These are phyloP conservation scores for Hypoxylon fuscum DNA, from an alignment of 495 filamentous ascomycete species.

Conservation along the genomic window DNA sequence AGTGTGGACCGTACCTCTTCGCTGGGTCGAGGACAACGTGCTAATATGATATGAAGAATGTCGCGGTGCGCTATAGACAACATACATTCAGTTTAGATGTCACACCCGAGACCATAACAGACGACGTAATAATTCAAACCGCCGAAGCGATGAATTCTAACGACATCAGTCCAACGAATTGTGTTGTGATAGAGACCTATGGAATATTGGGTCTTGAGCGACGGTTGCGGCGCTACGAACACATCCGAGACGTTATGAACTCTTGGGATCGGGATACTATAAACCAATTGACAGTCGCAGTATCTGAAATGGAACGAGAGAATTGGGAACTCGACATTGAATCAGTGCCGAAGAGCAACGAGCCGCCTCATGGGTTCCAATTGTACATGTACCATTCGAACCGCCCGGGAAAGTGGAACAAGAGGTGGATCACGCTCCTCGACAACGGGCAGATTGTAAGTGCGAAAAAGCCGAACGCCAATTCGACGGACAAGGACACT, in stretches of 20 bases:
- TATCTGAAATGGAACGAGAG: constrained; percentile 46
- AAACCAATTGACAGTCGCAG: constrained; percentile 69
- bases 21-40: constrained; percentile 3
- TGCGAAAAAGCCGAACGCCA: constrained; percentile 70
- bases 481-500: constrained; percentile 66
- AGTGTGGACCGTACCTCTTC: constrained; percentile 41
- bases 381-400: constrained; percentile 83
- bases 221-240: constrained; percentile 85
- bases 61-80: constrained; percentile 73
- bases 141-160: constrained; percentile 61
- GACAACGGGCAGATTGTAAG: constrained; percentile 78
- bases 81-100: constrained; percentile 70
- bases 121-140: constrained; percentile 73
- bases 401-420: constrained; percentile 83
- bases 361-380: constrained; percentile 63
- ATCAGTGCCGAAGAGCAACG: constrained; percentile 65
- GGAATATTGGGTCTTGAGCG: constrained; percentile 80
- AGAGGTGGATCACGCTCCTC: constrained; percentile 78
- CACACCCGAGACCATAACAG: constrained; percentile 74
- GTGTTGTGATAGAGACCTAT: constrained; percentile 80
- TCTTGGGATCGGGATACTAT: constrained; percentile 85
- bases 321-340: constrained; percentile 56
- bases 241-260: constrained; percentile 86
- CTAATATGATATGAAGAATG: constrained; percentile 53
- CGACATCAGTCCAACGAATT: constrained; percentile 64